Base-by-base conservation (phyloP, 768 basidiomycete genomes). In the Kwoniella sp. region DNA sequence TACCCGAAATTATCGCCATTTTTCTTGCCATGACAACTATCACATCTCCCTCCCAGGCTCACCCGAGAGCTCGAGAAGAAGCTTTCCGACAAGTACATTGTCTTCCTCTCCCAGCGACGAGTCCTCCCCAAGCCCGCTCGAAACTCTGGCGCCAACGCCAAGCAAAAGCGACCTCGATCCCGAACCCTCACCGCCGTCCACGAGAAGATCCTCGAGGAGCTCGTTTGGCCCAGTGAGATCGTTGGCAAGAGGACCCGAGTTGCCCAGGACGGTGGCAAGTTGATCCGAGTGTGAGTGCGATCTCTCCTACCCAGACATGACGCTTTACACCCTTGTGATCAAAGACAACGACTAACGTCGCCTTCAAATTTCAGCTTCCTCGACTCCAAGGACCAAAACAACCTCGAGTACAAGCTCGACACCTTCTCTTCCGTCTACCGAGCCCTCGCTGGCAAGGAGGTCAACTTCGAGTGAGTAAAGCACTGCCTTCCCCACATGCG, bases 31-130 rank as follows among this genome's bases (percentile, higher is more conserved):
- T 57, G 33, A 19, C 25, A 22, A 13, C 44, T 22, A 24, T 57
- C 66, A 47, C 57, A 47, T 53, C 56, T 15, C 57, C 52, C 55
- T 40, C 24, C 78, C 40, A 98, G 95, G 82, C 89, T 98, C 80
- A 97, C 95, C 66, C 89, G 95, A 58, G 95, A 98, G 81, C 87
- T 99, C 78, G 96, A 99, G 88, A 99, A 99, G 88, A 99, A 99
- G 84, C 97, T 99, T 85, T 92, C 96, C 50, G 96, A 98, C 84
- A 88, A 93, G 80, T 94, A 98, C 83, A 92, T 99, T 81, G 91
- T 99, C 63, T 98, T 99, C 82, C 88, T 98, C 81, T 96, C 91
- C 59, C 96, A 99, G 84, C 92, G 96, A 82, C 88, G 95, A 79
- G 93, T 97, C 88, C 85, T 98, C 81, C 90, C 89, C 85, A 97